Base-by-base conservation (phyloP, 2,329 filamentous ascomycete genomes). In the Penicillium sp. region DNA sequence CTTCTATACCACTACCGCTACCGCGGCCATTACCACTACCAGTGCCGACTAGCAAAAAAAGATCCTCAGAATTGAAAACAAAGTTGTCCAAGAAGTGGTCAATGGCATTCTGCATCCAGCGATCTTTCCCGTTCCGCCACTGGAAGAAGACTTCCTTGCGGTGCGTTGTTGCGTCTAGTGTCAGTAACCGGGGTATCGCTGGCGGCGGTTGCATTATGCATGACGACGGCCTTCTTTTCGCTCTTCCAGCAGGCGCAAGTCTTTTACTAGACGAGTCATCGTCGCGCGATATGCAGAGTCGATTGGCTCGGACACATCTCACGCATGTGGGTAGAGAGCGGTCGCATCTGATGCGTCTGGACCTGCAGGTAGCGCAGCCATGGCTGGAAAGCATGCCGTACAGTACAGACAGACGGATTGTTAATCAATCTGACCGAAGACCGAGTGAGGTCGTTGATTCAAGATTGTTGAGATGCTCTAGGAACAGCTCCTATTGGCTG, bases 271-370 rank as follows among this genome's bases (percentile, higher is more conserved):
- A 8, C 38, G 38, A 21, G 18, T 21, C 38, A 18, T 42, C 38
- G 7, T 21, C 38, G n/a, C 18, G 38, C n/a, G 7, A 20, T 20
- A 52, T 52, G 40, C 50, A 52, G 5, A 52, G 28, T 18, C 50
- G 50, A 14, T 52, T 45, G 3, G 50, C 28, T 7, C 18, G 43
- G 3, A 52, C 18, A 14, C 50, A 52, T 46, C 23, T 52, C 16
- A 45, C 28, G 30, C 50, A 52, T 20, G 12, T 45, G 5, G 50
- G 50, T 3, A 52, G 40, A 40, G 50, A 33, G 18, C 18, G 38
- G 21, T 52, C 50, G 38, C 50, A 52, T 52, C 23, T 52, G 50
- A 52, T 52, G 18, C 12, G 50, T 33, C 50, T 45, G 3, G 40
- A 52, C 23, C 40, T 40, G 23, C 50, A 52, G 3, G 50, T 52